Evolutionary conservation across 495 filamentous ascomycete species (phyloP).

Genomic region (Neurospora pannonica): DNA sequence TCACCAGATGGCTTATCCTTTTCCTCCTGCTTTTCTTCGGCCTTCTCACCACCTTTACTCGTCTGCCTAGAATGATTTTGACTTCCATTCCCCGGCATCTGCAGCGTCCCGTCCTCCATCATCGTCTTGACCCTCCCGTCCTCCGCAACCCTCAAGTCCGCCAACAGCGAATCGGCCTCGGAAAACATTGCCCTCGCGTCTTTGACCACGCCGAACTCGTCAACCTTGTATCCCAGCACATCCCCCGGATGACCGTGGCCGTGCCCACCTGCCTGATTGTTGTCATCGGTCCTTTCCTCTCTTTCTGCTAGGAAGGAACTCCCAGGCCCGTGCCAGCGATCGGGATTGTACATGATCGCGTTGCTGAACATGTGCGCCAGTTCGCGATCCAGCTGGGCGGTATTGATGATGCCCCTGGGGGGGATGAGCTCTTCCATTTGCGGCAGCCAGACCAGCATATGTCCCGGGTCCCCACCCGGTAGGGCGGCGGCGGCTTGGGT

Average conservation of each 20-base stretch:
- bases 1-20: not conserved
- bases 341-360: constrained; percentile 92
- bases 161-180: constrained; percentile 56
- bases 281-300: constrained; percentile 13
- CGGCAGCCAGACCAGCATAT: constrained; percentile 51
- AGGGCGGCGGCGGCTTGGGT: constrained; percentile 48
- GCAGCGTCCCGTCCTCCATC: constrained; percentile 21
- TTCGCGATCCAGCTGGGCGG: constrained; percentile 87
- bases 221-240: constrained; percentile 43
- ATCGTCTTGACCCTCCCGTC: constrained; percentile 2
- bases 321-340: constrained; percentile 58
- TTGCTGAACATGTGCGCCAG: constrained; percentile 97
- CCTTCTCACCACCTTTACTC: not conserved
- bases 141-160: constrained; percentile 35
- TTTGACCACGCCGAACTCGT: constrained; percentile 73
- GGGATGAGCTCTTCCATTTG: constrained; percentile 68
- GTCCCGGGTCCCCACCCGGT: constrained; percentile 34
- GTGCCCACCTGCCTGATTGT: constrained; percentile 12
- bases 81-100: constrained; percentile 5
- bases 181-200: constrained; percentile 76
- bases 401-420: constrained; percentile 87
- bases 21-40: not conserved
- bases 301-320: constrained; percentile 40
- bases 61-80: not conserved
- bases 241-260: constrained; percentile 29